Base-by-base conservation (phyloP, 2,329 filamentous ascomycete species). In the Sarocladium oryzae region DNA sequence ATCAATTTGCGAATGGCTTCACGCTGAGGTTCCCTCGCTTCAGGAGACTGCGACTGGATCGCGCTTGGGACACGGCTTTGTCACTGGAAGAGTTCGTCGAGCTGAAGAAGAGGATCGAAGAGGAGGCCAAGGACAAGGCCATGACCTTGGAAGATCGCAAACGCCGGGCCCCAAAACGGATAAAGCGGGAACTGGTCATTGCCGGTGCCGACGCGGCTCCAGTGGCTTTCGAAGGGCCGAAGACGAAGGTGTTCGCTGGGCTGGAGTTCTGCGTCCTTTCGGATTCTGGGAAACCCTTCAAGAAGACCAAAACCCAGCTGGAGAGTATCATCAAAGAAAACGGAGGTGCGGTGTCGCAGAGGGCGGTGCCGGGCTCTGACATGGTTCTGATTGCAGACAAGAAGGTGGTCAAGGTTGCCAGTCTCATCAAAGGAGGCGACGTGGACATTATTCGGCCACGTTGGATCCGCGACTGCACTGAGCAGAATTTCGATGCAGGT, bases 1-100 rank as follows among this genome's bases (percentile, higher is more conserved):
- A 91, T 50, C 82, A 86, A 53, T 97, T 96, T 63, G 84, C 85
- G 7, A 81, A 81, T 15, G 81, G 81, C 1, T 73, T 86, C 54
- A 97, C 93, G 0, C 71, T 99, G 35, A 84, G 93, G 1, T 99
- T 99, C 60, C 93, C 93, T 2, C 84, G 93, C 1, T 96, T 97
- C 68, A 89, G 89, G 56, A 79, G 77, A 32, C 69, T 97, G 5
- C 81, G 90, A 3, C 76, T 79, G n/a, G 93, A 97, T 66, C 89
- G 91, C 57, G 74, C 78, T 52, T 99, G 93, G 92, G 77, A 87
- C 45, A 81, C 82, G 30, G 88, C 89, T 0, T 73, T 97, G 2
- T 88, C 88, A 1, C 72, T 89, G 1, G 80, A 88, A 41, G 88
- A 90, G 41, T 96, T 96, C 59, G 69, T 84, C 16, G 78, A 85